Evolutionary conservation across 78 protist genomes (phyloP).

Genomic region (Reticulomyxa filosa): DNA sequence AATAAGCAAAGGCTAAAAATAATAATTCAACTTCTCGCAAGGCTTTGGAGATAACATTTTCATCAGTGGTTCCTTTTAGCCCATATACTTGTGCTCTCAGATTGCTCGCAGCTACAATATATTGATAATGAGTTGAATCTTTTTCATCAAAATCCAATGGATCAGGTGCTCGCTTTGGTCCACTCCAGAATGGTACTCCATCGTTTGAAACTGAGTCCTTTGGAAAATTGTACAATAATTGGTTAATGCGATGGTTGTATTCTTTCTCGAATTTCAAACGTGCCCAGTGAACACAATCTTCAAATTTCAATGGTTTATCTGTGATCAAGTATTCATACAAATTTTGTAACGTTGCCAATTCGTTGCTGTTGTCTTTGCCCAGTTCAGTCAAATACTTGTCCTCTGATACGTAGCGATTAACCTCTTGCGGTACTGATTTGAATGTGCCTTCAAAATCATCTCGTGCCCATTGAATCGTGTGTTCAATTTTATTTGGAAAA

Average conservation of each 20-base stretch:
- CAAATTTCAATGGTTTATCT: conserved; percentile 37
- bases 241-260: conserved; percentile 51
- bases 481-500: conserved; percentile 41
- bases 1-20: too few relatives aligned
- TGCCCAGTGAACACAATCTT: conserved; percentile 86
- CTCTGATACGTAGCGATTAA: conserved; percentile 40
- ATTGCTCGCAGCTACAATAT: conserved; percentile 58
- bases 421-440: conserved; percentile 34
- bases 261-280: conserved; percentile 63
- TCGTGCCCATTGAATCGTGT: conserved; percentile 33
- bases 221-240: conserved; percentile 84
- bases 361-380: conserved; percentile 15
- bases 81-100: conserved; percentile 62
- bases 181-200: conserved; percentile 4
- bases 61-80: conserved; percentile 1
- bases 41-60: background rate
- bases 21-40: background rate
- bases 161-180: background rate
- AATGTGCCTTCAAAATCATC: conserved; percentile 54
- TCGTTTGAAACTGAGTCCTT: conserved; percentile 60
- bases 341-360: conserved; percentile 23
- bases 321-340: conserved; percentile 13
- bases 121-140: background rate
- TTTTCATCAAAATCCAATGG: background rate
- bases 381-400: conserved; percentile 18